Conservation (phyloP, 192 early-diverging fungal species). For the Rhizophagus sp. region DNA sequence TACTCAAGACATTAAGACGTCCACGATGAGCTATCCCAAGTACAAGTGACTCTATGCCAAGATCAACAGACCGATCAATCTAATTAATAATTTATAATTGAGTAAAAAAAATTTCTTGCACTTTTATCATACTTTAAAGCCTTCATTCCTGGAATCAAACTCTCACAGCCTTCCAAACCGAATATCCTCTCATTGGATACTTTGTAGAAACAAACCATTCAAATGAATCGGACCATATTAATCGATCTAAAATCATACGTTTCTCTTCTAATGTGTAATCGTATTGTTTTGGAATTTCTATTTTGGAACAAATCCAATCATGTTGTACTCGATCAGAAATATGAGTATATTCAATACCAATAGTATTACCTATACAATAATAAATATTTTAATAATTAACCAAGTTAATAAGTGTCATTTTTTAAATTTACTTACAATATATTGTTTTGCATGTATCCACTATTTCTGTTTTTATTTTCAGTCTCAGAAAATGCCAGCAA, state of each 20-base stretch:
- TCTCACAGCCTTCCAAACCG: conserved; percentile 96
- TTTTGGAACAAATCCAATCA: conserved; percentile 93
- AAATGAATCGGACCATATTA: conserved; percentile 97
- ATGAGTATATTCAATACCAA: conserved; percentile 98
- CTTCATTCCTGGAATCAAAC: conserved; percentile 98
- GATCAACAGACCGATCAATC: conserved; percentile 95
- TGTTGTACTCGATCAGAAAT: conserved; percentile 94
- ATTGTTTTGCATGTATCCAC: conserved; percentile 76
- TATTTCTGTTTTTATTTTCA: conserved; percentile 79
- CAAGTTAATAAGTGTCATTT: not conserved
- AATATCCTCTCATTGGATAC: conserved; percentile 97
- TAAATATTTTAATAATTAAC: conserved; percentile 21
- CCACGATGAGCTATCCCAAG: conserved; percentile 99
- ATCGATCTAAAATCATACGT: conserved; percentile 88
- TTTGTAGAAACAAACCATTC: conserved; percentile 95
- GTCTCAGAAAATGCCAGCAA: conserved; percentile 80
- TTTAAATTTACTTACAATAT: conserved; percentile 68
- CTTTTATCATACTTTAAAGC: conserved; percentile 68
- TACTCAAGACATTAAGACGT: conserved; percentile 95
- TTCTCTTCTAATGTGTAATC: conserved; percentile 89
- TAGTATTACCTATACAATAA: conserved; percentile 61
- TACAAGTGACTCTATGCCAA: conserved; percentile 92
- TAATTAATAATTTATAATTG: conserved; percentile 29
- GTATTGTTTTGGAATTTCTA: conserved; percentile 92
- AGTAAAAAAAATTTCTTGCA: conserved; percentile 20